Percentiles rank a stretch among this genome's conserved stretches.
These are phyloP conservation scores for Coemansia erecta DNA, from an alignment of 192 early-diverging fungal genomes.

Conservation along the genomic window DNA sequence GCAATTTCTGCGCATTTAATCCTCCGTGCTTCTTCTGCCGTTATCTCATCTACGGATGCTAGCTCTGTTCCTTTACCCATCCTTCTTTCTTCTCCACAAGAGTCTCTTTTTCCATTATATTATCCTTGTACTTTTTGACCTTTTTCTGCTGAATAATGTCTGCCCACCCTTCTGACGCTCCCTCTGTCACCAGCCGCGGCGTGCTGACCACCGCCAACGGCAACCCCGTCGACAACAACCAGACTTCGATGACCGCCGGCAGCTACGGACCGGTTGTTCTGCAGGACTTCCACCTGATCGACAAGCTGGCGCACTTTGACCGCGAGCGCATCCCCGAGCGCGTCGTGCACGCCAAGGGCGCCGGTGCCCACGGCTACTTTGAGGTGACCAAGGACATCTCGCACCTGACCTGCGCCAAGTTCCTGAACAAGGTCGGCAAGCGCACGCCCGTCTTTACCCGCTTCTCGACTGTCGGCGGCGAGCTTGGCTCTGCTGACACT, in stretches of 20 bases:
- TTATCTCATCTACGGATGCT: neutral
- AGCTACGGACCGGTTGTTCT: slow-evolving; percentile 63
- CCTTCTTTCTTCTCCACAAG: slow-evolving; percentile 5
- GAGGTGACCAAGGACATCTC: slow-evolving; percentile 72
- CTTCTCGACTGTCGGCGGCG: slow-evolving; percentile 79
- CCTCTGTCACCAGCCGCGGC: slow-evolving; percentile 39
- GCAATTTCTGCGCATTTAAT: neutral
- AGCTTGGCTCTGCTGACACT: slow-evolving; percentile 72
- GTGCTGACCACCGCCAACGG: slow-evolving; percentile 60
- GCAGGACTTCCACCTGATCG: slow-evolving; percentile 75
- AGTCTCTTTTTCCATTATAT: slow-evolving; percentile 2
- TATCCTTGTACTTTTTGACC: neutral
- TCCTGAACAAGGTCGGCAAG: slow-evolving; percentile 68
- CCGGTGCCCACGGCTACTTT: slow-evolving; percentile 82
- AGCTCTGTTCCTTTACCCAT: neutral
- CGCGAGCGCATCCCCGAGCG: slow-evolving; percentile 83
- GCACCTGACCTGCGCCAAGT: slow-evolving; percentile 69
- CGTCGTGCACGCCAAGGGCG: slow-evolving; percentile 85
- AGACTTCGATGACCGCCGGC: slow-evolving; percentile 69
- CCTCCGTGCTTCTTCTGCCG: too few species aligned
- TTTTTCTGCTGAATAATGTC: slow-evolving; percentile 6
- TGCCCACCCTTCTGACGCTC: slow-evolving; percentile 46
- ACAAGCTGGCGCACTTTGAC: slow-evolving; percentile 82
- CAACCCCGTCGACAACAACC: slow-evolving; percentile 74
- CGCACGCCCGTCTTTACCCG: slow-evolving; percentile 78